These are phyloP conservation scores for Jaltomata sinuosa DNA, from an alignment of 257 asterid species.

Conservation along the genomic window DNA sequence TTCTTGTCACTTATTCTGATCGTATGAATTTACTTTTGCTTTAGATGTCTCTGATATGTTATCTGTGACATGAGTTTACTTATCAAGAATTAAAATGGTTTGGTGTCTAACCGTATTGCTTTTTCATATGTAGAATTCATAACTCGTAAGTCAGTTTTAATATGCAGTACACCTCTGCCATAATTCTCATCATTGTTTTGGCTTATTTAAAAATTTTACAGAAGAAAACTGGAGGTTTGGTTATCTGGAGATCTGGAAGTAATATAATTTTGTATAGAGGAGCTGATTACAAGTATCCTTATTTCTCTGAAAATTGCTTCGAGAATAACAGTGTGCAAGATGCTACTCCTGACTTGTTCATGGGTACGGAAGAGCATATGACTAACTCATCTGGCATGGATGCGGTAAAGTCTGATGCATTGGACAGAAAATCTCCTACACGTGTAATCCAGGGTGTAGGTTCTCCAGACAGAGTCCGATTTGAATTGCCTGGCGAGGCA, in stretches of 20 bases:
- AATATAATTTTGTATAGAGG: conserved; percentile 84
- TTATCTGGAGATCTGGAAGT: conserved; percentile 96
- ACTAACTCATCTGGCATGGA: conserved; percentile 17
- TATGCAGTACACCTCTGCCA: background rate
- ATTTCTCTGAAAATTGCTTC: conserved; percentile 36
- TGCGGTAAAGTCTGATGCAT: conserved; percentile 16
- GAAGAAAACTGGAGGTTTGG: conserved; percentile 95
- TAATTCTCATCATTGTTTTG: background rate
- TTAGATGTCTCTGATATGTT: background rate
- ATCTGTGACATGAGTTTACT: background rate
- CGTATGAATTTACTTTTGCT: background rate
- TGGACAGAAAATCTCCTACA: conserved; percentile 24
- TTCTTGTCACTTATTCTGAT: background rate
- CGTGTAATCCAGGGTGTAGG: conserved; percentile 78
- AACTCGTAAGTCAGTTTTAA: background rate
- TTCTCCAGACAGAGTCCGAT: conserved; percentile 69
- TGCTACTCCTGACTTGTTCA: conserved; percentile 28
- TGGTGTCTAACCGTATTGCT: background rate
- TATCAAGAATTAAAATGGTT: background rate
- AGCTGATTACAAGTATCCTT: conserved; percentile 77
- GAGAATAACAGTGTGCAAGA: conserved; percentile 22
- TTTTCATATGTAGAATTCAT: background rate
- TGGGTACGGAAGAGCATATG: conserved; percentile 14
- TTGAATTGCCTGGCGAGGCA: conserved; percentile 90
- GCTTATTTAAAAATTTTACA: conserved; percentile 28